Evolutionary conservation across 2,329 filamentous ascomycete genomes (phyloP), one percentile per base, ranked within the genome.

Genomic region (Cladophialophora carrionii): DNA sequence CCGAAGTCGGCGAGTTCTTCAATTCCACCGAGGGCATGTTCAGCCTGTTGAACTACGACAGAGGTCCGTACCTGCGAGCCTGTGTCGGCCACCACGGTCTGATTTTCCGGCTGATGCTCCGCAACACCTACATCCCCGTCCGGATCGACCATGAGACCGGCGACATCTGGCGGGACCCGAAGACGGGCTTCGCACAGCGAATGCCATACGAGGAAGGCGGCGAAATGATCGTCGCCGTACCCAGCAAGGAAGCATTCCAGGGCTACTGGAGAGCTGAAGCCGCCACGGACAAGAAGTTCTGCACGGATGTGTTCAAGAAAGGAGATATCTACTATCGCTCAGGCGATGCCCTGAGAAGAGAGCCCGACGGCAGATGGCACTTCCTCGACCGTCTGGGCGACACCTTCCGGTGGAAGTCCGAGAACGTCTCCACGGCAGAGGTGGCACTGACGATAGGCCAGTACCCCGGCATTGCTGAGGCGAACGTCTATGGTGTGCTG

Each of bases 311-410:
- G 1, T 85, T 95, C 68, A 80, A 78, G 64, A 88, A 88, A 72
- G 91, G 90, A 14, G 92, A 96, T 73, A 88, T 87, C 0, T 96
- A 87, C 82, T 96, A 92, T 81, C 87, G 91, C 26, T 89, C 90
- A 0, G 92, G 92, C n/a, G 92, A 96, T 72, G 83, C 95, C 20
- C 79, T 95, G 34, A 83, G 87, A n/a, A 85, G 84, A 78, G 89
- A 92, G 69, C 64, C 68, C 0, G 87, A 95, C 63, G 91, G 91
- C 4, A 82, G 88, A 2, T 85, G 88, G 75, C 95, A 84, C 80
- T 96, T 96, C 78, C 86, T 88, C 63, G 92, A 96, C 68, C 77
- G 83, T 3, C 76, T 84, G 57, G 83, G 83, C 10, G 83, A 85
- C 67, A 84, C 83, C 0, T 85, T 81, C 73, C 75, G 83, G 9